A percentile compares a stretch with the other conserved stretches of the same genome.
Conservation (phyloP, 345 rosid genomes). For the Erodium maritimum region DNA sequence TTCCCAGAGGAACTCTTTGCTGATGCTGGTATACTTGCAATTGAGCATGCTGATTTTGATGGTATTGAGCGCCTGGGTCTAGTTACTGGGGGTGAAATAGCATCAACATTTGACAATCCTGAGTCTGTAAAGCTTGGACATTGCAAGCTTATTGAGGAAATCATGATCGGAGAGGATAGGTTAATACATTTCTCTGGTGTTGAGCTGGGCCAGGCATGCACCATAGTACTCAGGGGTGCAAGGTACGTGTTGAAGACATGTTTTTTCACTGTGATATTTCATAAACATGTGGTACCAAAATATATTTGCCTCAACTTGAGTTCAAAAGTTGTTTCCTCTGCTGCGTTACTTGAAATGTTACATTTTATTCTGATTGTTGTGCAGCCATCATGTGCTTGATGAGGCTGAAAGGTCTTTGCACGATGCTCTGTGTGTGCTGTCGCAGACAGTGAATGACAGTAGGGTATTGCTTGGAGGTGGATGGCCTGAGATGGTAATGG, state of each 20-base stretch:
- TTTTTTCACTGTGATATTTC: background rate
- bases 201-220: conserved; percentile 95
- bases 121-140: conserved; percentile 96
- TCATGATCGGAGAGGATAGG: conserved; percentile 99
- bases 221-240: conserved; percentile 89
- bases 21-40: conserved; percentile 92
- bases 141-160: conserved; percentile 90
- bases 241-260: conserved; percentile 29
- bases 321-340: background rate
- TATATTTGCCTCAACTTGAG: background rate
- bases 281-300: background rate
- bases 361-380: conserved; percentile 3
- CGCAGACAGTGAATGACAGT: conserved; percentile 86
- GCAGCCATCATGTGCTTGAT: conserved; percentile 91
- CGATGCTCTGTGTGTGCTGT: conserved; percentile 90
- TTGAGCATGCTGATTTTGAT: conserved; percentile 99
- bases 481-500: conserved; percentile 99
- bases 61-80: conserved; percentile 90
- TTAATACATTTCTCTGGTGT: conserved; percentile 94
- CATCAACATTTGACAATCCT: conserved; percentile 95
- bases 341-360: background rate
- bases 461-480: conserved; percentile 96
- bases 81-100: conserved; percentile 96
- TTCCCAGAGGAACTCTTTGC: conserved; percentile 98
- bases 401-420: conserved; percentile 98